Evolutionary conservation across 257 asterid genomes (phyloP).

Genomic region (Nicotiana sylvestris): DNA sequence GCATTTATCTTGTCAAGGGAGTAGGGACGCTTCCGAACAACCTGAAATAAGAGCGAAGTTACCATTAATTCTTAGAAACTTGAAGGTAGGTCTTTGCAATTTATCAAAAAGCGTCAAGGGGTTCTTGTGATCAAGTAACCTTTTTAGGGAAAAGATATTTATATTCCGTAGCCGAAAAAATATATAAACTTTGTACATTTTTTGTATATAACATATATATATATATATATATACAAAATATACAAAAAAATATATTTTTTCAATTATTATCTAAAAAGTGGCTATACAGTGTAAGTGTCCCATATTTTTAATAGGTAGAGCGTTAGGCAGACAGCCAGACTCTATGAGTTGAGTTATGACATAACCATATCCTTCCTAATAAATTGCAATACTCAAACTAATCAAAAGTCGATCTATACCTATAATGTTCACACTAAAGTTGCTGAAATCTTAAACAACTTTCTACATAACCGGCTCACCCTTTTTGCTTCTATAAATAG

Average conservation of each 20-base stretch:
- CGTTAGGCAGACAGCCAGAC: too few relatives aligned
- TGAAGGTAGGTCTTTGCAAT: neutral
- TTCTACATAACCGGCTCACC: neutral
- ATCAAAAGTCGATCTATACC: neutral
- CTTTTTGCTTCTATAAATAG: neutral
- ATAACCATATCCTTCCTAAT: constrained; percentile 10
- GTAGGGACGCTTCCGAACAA: neutral
- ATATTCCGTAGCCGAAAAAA: too few relatives aligned
- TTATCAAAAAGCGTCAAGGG: neutral
- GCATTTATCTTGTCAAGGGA: neutral
- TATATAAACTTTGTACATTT: too few relatives aligned
- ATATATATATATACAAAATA: too few relatives aligned
- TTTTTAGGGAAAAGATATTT: too few relatives aligned
- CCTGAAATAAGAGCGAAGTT: neutral
- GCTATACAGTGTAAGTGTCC: too few relatives aligned
- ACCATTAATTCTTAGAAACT: neutral
- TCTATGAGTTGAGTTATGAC: neutral
- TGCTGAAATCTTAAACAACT: neutral
- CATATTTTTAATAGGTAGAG: neutral
- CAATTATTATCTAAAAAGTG: too few relatives aligned
- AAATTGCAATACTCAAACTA: neutral
- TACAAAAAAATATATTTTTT: too few relatives aligned
- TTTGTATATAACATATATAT: too few relatives aligned
- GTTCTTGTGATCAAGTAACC: neutral
- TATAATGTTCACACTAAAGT: neutral